These are phyloP conservation scores for Suillus alpinus DNA, from an alignment of 768 basidiomycete species.

Conservation along the genomic window DNA sequence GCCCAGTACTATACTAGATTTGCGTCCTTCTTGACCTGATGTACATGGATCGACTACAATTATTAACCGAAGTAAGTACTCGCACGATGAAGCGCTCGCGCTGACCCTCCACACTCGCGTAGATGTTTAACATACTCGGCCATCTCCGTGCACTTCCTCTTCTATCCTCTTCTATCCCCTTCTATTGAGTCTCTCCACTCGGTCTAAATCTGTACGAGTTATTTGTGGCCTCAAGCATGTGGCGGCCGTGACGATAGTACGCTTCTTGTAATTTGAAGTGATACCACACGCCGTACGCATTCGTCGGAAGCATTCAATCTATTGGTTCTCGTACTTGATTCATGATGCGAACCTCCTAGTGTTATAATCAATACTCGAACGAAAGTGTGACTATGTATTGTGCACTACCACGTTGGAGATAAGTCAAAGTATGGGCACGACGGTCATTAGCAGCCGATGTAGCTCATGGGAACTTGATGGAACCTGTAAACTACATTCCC, in stretches of 20 bases:
- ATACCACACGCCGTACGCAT: too few species aligned
- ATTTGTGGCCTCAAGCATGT: neutral
- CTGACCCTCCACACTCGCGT: neutral
- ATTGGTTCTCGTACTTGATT: neutral
- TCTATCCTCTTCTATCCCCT: neutral
- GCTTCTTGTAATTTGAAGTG: neutral
- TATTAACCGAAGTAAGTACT: neutral
- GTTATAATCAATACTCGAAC: neutral
- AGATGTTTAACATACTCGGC: neutral
- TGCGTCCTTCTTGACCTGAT: neutral
- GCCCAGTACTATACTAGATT: neutral
- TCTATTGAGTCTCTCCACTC: neutral
- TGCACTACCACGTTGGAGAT: neutral
- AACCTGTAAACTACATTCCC: neutral
- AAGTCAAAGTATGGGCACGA: neutral
- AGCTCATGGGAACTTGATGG: neutral
- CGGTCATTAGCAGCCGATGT: neutral
- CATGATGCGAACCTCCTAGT: neutral
- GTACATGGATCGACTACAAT: neutral
- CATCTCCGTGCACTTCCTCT: neutral
- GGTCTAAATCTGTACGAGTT: neutral
- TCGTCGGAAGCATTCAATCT: neutral
- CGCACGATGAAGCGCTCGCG: neutral
- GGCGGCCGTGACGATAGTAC: neutral
- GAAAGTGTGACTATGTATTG: neutral